Evolutionary conservation across 768 basidiomycete species (phyloP), one percentile per base, ranked within the genome.

Genomic region (Trametes coccinea): DNA sequence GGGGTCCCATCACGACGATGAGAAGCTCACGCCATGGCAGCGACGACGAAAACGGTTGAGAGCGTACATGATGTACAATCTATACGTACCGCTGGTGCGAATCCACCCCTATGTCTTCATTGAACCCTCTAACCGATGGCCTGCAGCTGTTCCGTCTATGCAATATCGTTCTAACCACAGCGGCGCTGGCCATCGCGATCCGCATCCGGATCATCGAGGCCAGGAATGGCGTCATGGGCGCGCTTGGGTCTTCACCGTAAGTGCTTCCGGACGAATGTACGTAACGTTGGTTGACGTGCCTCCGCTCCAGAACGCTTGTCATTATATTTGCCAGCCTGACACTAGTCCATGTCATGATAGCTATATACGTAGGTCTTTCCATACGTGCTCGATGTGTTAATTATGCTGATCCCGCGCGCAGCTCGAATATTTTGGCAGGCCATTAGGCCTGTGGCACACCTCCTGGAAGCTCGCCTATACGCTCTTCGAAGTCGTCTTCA

Each of bases 371-470:
- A 72, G 63, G 90, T 76, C 8, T 39, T 43, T 37, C 56, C 39
- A 8, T 57, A 13, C 57, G 46, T 31, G 11, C 47, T 63, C 33
- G 59, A 65, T 22, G 53, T 45, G 59, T 64, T 22, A 22, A 22
- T 37, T 57, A 67, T 59, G 64, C 69, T 73, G 33, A 66, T 56
- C 66, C 55, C 53, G 17, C 49, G 57, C 58, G 29, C 69, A 95
- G 93, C 80, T 94, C 59, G 94, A 96, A 75, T 97, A 97, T 75
- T 95, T 95, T 69, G 90, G 94, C 43, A 86, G 89, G 39, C 94
- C 95, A 5, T 77, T 96, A 27, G 95, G 94, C n/a, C 78, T 96
- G 33, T 96, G 95, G 95, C 82, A 84, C 53, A 93, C 94, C 34
- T 92, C 92, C 34, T 85, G 80, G 52, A 95, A 95, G 74, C 83